A percentile compares a stretch with the other conserved stretches of the same genome.
Evolutionary conservation across 1,284 basidiomycete genomes (phyloP).

Genomic region (Rhodotorula sp.): DNA sequence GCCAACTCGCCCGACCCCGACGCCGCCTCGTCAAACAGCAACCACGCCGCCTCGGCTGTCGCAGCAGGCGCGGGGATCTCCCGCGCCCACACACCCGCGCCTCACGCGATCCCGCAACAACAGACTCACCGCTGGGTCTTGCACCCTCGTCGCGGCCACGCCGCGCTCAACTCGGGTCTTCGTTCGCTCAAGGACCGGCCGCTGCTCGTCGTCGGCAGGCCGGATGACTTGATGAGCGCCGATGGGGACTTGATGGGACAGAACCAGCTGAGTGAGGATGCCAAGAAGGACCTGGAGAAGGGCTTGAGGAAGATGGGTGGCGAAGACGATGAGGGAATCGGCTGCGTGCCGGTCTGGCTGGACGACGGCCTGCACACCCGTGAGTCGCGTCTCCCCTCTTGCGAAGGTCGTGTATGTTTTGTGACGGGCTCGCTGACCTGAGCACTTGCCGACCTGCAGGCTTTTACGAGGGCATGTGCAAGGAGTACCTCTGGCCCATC

Average conservation of each 20-base stretch:
- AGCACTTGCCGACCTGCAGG: background rate
- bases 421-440: too few species aligned
- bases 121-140: constrained; percentile 65
- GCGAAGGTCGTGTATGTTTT: too few species aligned
- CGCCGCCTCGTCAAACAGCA: background rate
- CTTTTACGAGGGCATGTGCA: constrained; percentile 77
- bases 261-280: constrained; percentile 29
- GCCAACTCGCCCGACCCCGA: constrained; percentile 9
- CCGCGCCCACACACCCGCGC: constrained; percentile 3
- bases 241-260: constrained; percentile 46
- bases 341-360: constrained; percentile 41
- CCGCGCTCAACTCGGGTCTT: constrained; percentile 93
- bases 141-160: constrained; percentile 79
- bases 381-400: background rate
- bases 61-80: background rate
- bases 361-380: constrained; percentile 38
- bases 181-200: constrained; percentile 74
- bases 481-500: constrained; percentile 81
- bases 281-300: constrained; percentile 38
- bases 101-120: background rate
- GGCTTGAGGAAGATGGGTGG: constrained; percentile 35
- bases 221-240: constrained; percentile 71
- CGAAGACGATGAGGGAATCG: constrained; percentile 30
- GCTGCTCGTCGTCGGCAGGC: constrained; percentile 91
- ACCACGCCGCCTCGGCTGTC: background rate